Percentiles rank a stretch among this genome's conserved stretches.
Conservation (phyloP, 495 filamentous ascomycete genomes). For the Trichocladium antarcticum region DNA sequence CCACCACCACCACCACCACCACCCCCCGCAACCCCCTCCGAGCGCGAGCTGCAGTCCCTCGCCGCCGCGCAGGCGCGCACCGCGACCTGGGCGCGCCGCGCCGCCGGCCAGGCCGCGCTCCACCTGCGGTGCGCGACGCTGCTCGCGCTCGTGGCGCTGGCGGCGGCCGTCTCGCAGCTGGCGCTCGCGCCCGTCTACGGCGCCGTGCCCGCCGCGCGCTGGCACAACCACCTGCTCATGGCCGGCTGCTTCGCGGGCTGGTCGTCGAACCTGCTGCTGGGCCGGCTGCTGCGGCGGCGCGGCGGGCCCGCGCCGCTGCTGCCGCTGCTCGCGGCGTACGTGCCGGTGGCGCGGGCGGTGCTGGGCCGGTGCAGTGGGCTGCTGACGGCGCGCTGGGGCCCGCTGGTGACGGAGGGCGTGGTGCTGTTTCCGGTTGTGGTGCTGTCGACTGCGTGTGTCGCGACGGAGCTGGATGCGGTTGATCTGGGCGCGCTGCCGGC, state of each 20-base stretch:
- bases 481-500: conserved; percentile 48
- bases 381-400: conserved; percentile 59
- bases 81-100: conserved; percentile 30
- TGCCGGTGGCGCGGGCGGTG: conserved; percentile 58
- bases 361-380: conserved; percentile 51
- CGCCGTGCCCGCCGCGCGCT: conserved; percentile 57
- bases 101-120: conserved; percentile 28
- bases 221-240: conserved; percentile 56
- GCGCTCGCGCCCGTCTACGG: conserved; percentile 80
- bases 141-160: conserved; percentile 58
- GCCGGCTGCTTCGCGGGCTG: conserved; percentile 52
- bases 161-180: conserved; percentile 62
- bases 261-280: conserved; percentile 44
- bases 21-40: conserved; percentile 37
- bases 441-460: conserved; percentile 53
- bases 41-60: conserved; percentile 39
- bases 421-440: conserved; percentile 65
- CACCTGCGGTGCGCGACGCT: conserved; percentile 34
- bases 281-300: conserved; percentile 29
- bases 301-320: conserved; percentile 58
- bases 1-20: not conserved
- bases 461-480: conserved; percentile 48
- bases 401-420: conserved; percentile 58
- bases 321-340: conserved; percentile 60
- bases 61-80: conserved; percentile 42